A percentile compares a stretch with the other conserved stretches of the same genome.
Evolutionary conservation across 306 rosid genomes (phyloP).

Genomic region (Astragalus glycyphyllos): DNA sequence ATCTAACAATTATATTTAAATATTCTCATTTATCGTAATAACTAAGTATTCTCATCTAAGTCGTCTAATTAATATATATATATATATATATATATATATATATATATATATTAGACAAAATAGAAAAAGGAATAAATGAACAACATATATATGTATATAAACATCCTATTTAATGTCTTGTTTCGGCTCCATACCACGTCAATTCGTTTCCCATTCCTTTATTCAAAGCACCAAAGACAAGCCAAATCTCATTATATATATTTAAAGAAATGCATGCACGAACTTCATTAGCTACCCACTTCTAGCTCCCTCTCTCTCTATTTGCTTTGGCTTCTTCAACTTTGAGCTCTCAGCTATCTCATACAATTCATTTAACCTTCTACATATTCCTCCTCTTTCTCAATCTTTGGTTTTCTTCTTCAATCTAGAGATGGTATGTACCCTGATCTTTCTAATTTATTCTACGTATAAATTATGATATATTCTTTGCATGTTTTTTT

Average conservation of each 20-base stretch:
- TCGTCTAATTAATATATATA: no score
- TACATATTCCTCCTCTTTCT: neutral
- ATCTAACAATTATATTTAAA: no score
- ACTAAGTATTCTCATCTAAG: no score
- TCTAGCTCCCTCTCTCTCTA: neutral
- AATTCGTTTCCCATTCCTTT: neutral
- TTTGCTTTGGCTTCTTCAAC: neutral
- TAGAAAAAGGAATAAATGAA: no score
- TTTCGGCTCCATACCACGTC: neutral
- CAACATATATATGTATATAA: neutral
- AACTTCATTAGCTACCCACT: neutral
- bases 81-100: no score
- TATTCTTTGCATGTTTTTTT: neutral
- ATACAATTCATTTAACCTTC: neutral
- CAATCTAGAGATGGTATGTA: neutral
- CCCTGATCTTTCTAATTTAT: neutral
- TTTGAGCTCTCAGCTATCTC: neutral
- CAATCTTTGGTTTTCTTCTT: neutral
- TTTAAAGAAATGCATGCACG: neutral
- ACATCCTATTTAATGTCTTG: neutral
- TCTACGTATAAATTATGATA: neutral
- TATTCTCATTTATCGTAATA: no score
- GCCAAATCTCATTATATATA: neutral
- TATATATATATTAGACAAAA: no score
- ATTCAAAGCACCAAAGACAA: conserved; percentile 1